A percentile compares a stretch with the other conserved stretches of the same genome.
Evolutionary conservation across 352 stramenopile genomes (phyloP).

Genomic region (Globisporangium ultimum): DNA sequence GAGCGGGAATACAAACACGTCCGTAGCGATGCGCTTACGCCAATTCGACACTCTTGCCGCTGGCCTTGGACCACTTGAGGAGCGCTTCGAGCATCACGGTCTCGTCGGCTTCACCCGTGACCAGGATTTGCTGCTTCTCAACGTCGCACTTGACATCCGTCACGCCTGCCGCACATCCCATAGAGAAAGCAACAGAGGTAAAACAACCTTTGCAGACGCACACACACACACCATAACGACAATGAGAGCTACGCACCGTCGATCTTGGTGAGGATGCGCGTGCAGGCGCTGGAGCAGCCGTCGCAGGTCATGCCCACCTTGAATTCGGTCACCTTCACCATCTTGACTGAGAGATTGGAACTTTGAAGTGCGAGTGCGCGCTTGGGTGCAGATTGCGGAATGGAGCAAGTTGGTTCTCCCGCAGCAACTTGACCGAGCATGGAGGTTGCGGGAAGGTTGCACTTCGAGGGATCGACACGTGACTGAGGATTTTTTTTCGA

Average conservation of each 20-base stretch:
- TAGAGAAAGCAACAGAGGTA: background rate
- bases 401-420: background rate
- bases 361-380: conserved; percentile 11
- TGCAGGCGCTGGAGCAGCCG: conserved; percentile 86
- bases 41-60: conserved; percentile 83
- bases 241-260: conserved; percentile 39
- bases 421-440: no score
- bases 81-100: conserved; percentile 82
- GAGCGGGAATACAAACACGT: no score
- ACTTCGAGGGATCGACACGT: no score
- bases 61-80: conserved; percentile 87
- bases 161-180: conserved; percentile 42
- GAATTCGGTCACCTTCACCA: conserved; percentile 80
- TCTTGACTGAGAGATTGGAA: conserved; percentile 15
- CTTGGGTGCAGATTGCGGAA: conserved; percentile 23
- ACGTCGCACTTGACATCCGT: conserved; percentile 82
- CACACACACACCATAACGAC: background rate
- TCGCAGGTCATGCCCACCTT: conserved; percentile 90
- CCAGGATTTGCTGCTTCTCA: conserved; percentile 84
- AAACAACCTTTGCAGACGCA: background rate
- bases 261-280: conserved; percentile 89
- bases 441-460: no score
- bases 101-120: conserved; percentile 72
- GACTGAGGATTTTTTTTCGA: no score
- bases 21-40: conserved; percentile 26